Base-by-base conservation (phyloP, 176 grass and related monocot species). In the Triticum dicoccoides region DNA sequence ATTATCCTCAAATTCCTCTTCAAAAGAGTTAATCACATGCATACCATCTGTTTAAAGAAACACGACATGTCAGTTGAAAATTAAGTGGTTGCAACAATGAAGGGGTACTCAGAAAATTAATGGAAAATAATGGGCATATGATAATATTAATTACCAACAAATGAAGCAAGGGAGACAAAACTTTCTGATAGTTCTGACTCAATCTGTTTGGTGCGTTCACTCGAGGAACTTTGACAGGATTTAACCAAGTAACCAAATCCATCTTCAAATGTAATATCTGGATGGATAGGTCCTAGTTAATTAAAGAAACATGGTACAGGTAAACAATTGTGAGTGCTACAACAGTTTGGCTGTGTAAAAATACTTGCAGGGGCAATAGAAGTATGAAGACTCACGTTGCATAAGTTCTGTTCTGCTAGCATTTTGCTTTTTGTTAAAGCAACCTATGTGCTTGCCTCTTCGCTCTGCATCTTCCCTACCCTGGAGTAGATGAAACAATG, bases 111-210 rank as follows among this genome's bases (percentile, higher is more conserved):
- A 54, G 15, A 54, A 54, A 54, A 56, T 54, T 54, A 54, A 54
- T 33, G 21, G 11, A 24, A 44, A 45, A 23, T 20, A 77, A 56
- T 77, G 47, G 47, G 47, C 73, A 56, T 18, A 77, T 33, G n/a
- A 56, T 47, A 77, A 18, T 56, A 32, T 54, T 56, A 56, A 9
- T 56, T 33, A 77, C 73, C 27, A 6, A 77, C 1, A 0, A 56
- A 56, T 77, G 47, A 77, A 56, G 73, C 73, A 77, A 77, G 14
- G 45, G 73, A 56, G 45, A 77, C 47, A 32, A 77, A 6, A 56
- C 73, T 77, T 77, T 77, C 73, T 20, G 73, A 54, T 77, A 77
- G 5, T 56, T 9, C 8, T 56, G 47, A 77, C 25, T 14, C 45
- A 77, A 77, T 27, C 42, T 75, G 72, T 56, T 77, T 52, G 13